Evolutionary conservation across 2,329 filamentous ascomycete genomes (phyloP).

Genomic region (Ophiostoma montium): DNA sequence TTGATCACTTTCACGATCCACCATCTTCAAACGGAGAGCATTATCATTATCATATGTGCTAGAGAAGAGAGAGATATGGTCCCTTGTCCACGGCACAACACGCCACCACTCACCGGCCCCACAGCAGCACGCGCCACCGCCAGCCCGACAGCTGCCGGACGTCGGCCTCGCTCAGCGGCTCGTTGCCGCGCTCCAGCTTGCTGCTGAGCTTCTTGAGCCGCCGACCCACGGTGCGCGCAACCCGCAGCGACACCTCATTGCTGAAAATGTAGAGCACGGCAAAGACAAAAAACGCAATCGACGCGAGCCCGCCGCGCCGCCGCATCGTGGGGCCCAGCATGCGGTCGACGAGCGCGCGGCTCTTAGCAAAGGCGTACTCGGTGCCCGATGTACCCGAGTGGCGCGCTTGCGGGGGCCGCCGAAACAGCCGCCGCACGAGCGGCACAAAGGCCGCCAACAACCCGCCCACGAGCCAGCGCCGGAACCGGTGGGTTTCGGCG

Average conservation of each 20-base stretch:
- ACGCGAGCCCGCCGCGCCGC: constrained; percentile 31
- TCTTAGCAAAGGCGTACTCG: constrained; percentile 41
- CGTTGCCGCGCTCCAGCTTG: constrained; percentile 33
- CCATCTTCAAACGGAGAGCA: no score
- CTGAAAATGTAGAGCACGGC: constrained; percentile 44
- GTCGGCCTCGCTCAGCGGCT: constrained; percentile 33
- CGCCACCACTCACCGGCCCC: constrained; percentile 18
- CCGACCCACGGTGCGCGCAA: constrained; percentile 36
- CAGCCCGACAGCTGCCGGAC: constrained; percentile 36
- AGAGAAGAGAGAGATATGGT: neutral
- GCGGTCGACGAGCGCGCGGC: constrained; percentile 34
- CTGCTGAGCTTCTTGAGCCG: constrained; percentile 32
- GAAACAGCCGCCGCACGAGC: constrained; percentile 36
- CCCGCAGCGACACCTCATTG: constrained; percentile 42
- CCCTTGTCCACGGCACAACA: no score
- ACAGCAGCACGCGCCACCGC: constrained; percentile 41
- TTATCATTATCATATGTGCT: no score
- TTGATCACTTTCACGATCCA: no score
- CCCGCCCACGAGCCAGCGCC: constrained; percentile 37
- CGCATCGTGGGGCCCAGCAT: constrained; percentile 32
- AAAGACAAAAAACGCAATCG: constrained; percentile 39
- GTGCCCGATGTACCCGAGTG: constrained; percentile 29
- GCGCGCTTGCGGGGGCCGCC: constrained; percentile 22
- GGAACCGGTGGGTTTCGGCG: constrained; percentile 36
- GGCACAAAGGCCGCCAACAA: constrained; percentile 39